phyloP scores from a whole-genome alignment of 176 grass and related monocot species.

The Otatea glauca region DNA sequence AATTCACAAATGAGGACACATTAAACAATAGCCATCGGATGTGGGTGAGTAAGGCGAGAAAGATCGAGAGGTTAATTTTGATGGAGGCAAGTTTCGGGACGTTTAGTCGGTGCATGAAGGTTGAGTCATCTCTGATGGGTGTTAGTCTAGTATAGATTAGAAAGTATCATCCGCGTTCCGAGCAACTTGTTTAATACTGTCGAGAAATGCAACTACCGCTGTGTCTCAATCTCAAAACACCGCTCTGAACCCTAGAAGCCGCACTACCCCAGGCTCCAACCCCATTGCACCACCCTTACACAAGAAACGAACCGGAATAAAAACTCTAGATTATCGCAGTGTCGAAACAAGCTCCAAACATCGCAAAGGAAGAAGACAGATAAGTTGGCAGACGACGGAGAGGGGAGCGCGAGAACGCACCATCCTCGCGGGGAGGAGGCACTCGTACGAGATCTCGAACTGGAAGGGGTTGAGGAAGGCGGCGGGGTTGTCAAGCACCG shows the following conservation, averaged over 20 bases:
- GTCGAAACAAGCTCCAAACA: not conserved
- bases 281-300: not conserved
- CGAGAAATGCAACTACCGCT: not conserved
- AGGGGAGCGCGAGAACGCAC: slow-evolving; percentile 25
- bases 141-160: too few species aligned
- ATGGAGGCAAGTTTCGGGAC: too few species aligned
- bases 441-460: slow-evolving; percentile 99
- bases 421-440: slow-evolving; percentile 90
- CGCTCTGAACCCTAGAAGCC: slow-evolving; percentile 10
- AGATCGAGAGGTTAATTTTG: too few species aligned
- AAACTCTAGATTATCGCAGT: not conserved
- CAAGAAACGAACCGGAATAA: not conserved
- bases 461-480: slow-evolving; percentile 94
- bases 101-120: too few species aligned
- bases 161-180: not conserved
- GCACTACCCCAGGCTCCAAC: not conserved
- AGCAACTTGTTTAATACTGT: not conserved
- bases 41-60: too few species aligned
- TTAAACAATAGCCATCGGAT: too few species aligned
- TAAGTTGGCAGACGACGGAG: not conserved
- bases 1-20: not conserved
- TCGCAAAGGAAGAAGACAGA: not conserved
- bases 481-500: slow-evolving; percentile 88
- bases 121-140: too few species aligned
- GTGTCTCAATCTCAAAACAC: not conserved